Evolutionary conservation across 305 asterid genomes (phyloP).

Genomic region (Rubia balearica): DNA sequence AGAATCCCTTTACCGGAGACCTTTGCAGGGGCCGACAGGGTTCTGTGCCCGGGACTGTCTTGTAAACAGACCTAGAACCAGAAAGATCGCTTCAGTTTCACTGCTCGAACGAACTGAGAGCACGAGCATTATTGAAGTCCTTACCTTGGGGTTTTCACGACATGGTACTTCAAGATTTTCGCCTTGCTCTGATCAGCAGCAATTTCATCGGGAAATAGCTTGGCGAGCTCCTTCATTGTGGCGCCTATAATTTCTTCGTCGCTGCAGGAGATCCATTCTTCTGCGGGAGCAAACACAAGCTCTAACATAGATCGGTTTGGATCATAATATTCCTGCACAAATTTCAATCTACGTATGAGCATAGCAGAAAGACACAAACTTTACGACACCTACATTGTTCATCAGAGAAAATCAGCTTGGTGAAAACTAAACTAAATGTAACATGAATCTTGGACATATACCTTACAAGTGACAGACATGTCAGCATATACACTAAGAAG

Average conservation of each 20-base stretch:
- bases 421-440: background rate
- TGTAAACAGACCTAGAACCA: slow-evolving; percentile 73
- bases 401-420: background rate
- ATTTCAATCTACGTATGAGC: background rate
- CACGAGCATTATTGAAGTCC: background rate
- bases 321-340: slow-evolving; percentile 71
- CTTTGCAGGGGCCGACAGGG: slow-evolving; percentile 90
- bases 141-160: slow-evolving; percentile 91
- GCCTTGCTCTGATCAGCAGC: slow-evolving; percentile 98
- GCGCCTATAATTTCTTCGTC: slow-evolving; percentile 87
- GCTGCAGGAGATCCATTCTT: slow-evolving; percentile 88
- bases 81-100: slow-evolving; percentile 9
- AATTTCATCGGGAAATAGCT: slow-evolving; percentile 89
- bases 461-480: slow-evolving; percentile 99
- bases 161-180: slow-evolving; percentile 79
- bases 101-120: background rate
- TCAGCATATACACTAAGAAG: slow-evolving; percentile 99
- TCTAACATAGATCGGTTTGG: slow-evolving; percentile 94
- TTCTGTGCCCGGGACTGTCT: slow-evolving; percentile 90
- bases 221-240: slow-evolving; percentile 92
- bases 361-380: background rate
- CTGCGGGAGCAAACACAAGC: slow-evolving; percentile 97
- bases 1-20: slow-evolving; percentile 87
- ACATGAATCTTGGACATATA: slow-evolving; percentile 23
- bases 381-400: background rate